Evolutionary conservation across 345 rosid species (phyloP), one percentile per base, ranked within the genome.

Genomic region (Cardamine occulta): DNA sequence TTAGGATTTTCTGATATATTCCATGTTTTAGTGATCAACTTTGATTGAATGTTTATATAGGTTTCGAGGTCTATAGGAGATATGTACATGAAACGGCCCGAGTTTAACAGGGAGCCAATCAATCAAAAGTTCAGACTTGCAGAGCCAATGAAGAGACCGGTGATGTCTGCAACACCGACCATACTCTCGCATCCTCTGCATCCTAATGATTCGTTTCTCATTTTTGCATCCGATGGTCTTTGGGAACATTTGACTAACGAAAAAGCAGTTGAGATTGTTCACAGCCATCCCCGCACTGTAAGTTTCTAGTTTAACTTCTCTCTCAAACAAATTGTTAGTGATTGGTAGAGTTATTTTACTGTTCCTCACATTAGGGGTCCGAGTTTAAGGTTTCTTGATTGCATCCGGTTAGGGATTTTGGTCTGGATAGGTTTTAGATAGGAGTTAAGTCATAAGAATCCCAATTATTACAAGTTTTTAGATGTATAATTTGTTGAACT

Each of bases 151-250:
- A 64, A 75, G 75, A 82, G 86, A 89, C 96, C 97, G 17, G 80
- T 88, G 67, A 71, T 94, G 87, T 81, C 88, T 70, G 96, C 91
- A 77, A 66, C 78, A 69, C 98, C 97, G 8, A 75, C 89, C 3
- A 85, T 94, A 54, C 63, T 86, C 49, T 60, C 85, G 69, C 95
- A 89, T 79, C 80, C 84, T 31, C 82, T 94, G 71, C 90, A 89
- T 4, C 93, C 96, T 63, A 87, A 74, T 79, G 98, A 94, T 84
- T 87, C 88, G 37, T 87, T 91, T 87, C 94, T 91, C 73, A 88
- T 93, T 70, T 88, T 94, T 85, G 96, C 98, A 61, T 93, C 98
- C 2, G 95, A 93, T 86, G 97, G 97, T 76, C 91, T 93, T 31
- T 93, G 98, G 97, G 97, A 93, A 77, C 94, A 89, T 79, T 84